Percentiles rank a stretch among this genome's conserved stretches.
Conservation (phyloP, 768 basidiomycete species). For the Candolleomyces efflorescens region DNA sequence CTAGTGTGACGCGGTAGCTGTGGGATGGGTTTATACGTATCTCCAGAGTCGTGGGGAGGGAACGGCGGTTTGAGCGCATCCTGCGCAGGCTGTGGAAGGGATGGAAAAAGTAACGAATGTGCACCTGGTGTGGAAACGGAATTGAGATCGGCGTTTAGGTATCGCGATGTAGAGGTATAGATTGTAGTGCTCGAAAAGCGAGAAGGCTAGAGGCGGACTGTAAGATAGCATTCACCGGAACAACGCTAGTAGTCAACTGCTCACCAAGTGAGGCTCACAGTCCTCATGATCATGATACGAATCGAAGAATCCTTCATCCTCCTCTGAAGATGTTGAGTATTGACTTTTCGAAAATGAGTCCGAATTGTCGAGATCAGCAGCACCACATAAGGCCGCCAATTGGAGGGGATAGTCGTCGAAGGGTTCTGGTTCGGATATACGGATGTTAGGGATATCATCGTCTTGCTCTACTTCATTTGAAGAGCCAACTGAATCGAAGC, state of each 20-base stretch:
- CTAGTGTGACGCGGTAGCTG: not conserved
- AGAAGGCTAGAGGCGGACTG: not conserved
- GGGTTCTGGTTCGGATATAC: not conserved
- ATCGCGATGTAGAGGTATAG: slow-evolving; percentile 9
- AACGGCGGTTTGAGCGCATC: not conserved
- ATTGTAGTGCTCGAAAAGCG: slow-evolving; percentile 7
- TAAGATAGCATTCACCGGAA: not conserved
- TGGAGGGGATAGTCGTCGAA: not conserved
- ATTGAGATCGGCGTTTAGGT: slow-evolving; percentile 4
- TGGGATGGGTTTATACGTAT: not conserved
- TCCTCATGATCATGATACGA: not conserved
- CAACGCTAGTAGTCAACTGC: not conserved
- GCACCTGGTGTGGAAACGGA: slow-evolving; percentile 4
- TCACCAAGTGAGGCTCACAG: not conserved
- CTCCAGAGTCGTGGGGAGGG: not conserved
- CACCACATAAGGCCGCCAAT: not conserved
- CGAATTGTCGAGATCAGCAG: not conserved
- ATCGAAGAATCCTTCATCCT: slow-evolving; percentile 10
- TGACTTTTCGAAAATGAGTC: too few relatives aligned
- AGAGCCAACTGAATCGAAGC: too few relatives aligned
- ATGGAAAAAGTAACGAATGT: not conserved
- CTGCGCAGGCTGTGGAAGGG: not conserved
- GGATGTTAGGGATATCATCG: not conserved
- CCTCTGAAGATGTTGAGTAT: not conserved
- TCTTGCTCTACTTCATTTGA: not conserved